These are phyloP conservation scores for Leccinum barrowsii DNA, from an alignment of 768 basidiomycete genomes.

Conservation along the genomic window DNA sequence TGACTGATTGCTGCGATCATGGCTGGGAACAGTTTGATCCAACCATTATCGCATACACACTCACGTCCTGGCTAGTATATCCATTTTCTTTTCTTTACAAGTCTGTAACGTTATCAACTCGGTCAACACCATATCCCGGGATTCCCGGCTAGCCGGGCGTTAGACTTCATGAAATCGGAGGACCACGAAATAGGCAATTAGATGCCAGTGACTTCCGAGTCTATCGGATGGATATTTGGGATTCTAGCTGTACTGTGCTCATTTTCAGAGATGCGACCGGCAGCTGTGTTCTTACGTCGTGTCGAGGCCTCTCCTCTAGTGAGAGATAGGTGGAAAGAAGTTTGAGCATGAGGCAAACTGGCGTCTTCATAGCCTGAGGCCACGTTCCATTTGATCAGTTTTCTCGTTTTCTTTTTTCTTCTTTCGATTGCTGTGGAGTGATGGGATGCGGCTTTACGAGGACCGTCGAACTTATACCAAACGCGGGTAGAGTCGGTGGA, in stretches of 20 bases:
- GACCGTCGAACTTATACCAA: background rate
- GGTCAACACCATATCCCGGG: background rate
- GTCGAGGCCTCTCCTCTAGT: background rate
- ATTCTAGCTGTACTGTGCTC: background rate
- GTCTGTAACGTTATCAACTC: background rate
- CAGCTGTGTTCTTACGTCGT: background rate
- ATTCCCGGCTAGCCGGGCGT: background rate
- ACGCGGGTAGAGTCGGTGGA: background rate
- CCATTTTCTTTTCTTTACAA: background rate
- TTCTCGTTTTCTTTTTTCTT: background rate
- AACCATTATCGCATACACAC: background rate
- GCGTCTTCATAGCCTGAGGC: background rate
- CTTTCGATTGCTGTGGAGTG: background rate
- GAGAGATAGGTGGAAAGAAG: background rate
- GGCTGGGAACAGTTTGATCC: background rate
- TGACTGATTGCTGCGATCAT: background rate
- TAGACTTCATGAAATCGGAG: background rate
- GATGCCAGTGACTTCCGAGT: background rate
- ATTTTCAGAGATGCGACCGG: background rate
- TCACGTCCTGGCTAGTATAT: background rate
- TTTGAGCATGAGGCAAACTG: background rate
- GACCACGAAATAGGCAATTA: background rate
- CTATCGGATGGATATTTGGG: background rate
- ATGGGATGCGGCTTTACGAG: background rate
- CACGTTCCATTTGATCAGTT: background rate